These are phyloP conservation scores for Calocybe indica DNA, from an alignment of 768 basidiomycete species.

Conservation along the genomic window DNA sequence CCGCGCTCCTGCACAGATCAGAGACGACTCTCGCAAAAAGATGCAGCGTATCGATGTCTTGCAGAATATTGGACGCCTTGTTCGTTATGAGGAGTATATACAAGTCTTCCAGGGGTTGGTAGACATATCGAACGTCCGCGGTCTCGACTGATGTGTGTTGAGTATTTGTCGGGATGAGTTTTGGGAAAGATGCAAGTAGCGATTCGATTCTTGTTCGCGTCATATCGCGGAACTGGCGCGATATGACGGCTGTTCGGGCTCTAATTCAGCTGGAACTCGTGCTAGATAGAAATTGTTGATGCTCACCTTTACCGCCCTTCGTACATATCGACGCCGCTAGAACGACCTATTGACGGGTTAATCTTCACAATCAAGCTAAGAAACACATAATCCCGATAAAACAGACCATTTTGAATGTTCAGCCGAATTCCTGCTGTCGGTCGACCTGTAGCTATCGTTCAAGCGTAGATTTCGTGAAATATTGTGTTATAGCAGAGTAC, in stretches of 20 bases:
- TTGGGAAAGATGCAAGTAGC: conserved; percentile 94
- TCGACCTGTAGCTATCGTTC: too few relatives aligned
- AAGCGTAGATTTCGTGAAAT: too few relatives aligned
- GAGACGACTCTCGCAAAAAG: conserved; percentile 92
- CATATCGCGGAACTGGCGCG: conserved; percentile 94
- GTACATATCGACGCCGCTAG: conserved; percentile 94
- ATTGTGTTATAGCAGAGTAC: too few relatives aligned
- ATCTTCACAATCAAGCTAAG: background rate
- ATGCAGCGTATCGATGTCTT: conserved; percentile 95
- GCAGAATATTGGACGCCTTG: conserved; percentile 97
- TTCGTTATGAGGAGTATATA: conserved; percentile 98
- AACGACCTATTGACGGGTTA: conserved; percentile 56
- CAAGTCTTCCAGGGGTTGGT: conserved; percentile 93
- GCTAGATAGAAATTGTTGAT: background rate
- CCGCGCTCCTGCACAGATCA: conserved; percentile 80
- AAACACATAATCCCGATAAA: too few relatives aligned
- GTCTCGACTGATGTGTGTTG: conserved; percentile 98
- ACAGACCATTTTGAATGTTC: too few relatives aligned
- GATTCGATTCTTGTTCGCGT: conserved; percentile 90
- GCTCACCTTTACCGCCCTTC: conserved; percentile 85
- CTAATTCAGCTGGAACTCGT: background rate
- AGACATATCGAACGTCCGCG: conserved; percentile 91
- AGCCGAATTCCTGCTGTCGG: too few relatives aligned
- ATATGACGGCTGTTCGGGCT: conserved; percentile 73
- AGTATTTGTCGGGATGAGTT: conserved; percentile 89